Conservation (phyloP, 2,329 filamentous ascomycete species). For the Fusarium clavum region DNA sequence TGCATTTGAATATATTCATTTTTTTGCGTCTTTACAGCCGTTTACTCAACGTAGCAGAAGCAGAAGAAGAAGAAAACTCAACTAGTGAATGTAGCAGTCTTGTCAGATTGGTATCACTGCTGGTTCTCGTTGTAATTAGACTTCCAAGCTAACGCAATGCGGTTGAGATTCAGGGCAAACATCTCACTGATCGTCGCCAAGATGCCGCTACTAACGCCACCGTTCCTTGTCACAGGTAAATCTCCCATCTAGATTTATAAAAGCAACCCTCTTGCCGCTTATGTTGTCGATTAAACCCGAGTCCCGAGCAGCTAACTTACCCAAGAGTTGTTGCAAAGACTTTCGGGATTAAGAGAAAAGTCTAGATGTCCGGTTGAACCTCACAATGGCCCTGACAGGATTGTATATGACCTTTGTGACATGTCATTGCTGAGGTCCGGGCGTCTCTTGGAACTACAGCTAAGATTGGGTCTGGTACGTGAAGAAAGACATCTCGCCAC, state of each 20-base stretch:
- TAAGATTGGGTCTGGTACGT: background rate
- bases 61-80: no score
- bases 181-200: background rate
- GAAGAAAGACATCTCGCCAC: fast-evolving
- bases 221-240: background rate
- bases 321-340: fast-evolving
- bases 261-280: background rate
- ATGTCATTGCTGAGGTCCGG: background rate
- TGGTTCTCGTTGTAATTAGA: background rate
- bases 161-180: no score
- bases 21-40: no score
- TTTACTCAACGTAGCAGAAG: no score
- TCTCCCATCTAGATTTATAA: background rate
- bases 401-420: background rate
- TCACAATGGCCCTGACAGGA: background rate
- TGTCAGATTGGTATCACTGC: no score
- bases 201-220: background rate
- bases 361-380: background rate
- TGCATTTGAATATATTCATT: no score
- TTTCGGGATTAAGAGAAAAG: background rate
- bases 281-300: background rate
- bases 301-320: background rate
- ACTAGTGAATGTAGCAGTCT: no score
- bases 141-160: background rate
- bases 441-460: no score